Evolutionary conservation across 2,329 filamentous ascomycete genomes (phyloP).

Genomic region (Trichoderma polysporum): DNA sequence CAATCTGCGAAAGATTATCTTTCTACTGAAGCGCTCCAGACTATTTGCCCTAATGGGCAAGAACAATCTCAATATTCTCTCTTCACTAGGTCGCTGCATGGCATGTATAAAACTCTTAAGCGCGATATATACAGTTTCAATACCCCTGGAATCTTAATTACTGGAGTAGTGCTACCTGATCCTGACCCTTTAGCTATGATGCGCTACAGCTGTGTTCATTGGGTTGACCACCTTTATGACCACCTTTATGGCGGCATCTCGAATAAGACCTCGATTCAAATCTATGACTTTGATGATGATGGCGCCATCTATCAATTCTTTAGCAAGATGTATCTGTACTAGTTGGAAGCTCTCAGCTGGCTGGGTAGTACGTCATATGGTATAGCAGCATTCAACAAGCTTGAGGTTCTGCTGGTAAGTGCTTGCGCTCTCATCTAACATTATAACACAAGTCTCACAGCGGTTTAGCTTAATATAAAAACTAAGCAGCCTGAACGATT

Average conservation of each 20-base stretch:
- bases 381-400: constrained; percentile 6
- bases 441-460: background rate
- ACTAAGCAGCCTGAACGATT: background rate
- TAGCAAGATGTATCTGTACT: constrained; percentile 33
- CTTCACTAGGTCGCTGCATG: background rate
- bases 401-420: background rate
- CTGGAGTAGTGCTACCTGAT: background rate
- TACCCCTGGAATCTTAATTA: background rate
- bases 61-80: background rate
- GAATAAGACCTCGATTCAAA: background rate
- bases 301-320: background rate
- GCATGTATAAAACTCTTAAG: background rate
- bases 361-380: constrained; percentile 28
- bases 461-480: background rate
- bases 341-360: constrained; percentile 44
- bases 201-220: background rate
- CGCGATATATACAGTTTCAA: background rate
- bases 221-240: background rate
- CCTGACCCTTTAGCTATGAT: background rate
- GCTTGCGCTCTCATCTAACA: background rate
- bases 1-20: background rate
- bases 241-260: no score
- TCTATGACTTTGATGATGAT: background rate
- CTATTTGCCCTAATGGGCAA: background rate
- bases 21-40: background rate